A percentile compares a stretch with the other conserved stretches of the same genome.
Conservation (phyloP, 805 yeast species). For the Starmerella scarabaei region DNA sequence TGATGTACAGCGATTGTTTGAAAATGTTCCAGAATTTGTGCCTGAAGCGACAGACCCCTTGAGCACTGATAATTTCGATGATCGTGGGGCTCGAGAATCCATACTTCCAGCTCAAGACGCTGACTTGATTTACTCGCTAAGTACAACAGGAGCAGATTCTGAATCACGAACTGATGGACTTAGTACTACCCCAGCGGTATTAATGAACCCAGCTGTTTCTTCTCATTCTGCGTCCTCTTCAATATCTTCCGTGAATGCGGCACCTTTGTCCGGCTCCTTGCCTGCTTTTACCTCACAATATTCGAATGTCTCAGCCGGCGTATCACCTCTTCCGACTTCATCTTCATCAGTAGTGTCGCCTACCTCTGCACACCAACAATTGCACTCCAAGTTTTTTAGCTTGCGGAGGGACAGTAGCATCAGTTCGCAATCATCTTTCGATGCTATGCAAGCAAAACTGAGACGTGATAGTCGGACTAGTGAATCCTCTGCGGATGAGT, state of each 20-base stretch:
- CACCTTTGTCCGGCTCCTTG: background rate
- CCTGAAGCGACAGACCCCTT: slow-evolving; percentile 72
- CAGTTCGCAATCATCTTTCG: background rate
- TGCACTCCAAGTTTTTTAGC: background rate
- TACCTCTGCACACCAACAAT: background rate
- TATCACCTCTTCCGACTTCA: background rate
- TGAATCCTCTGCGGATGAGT: slow-evolving; percentile 30
- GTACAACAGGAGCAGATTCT: background rate
- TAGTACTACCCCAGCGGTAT: background rate
- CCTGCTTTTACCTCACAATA: background rate
- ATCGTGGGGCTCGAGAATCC: slow-evolving; percentile 59
- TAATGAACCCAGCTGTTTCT: no score
- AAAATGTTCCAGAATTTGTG: slow-evolving; percentile 63
- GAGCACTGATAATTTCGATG: slow-evolving; percentile 80
- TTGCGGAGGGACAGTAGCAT: background rate
- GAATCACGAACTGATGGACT: background rate
- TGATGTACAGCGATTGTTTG: slow-evolving; percentile 63
- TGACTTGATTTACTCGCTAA: slow-evolving; percentile 8
- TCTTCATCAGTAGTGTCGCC: background rate
- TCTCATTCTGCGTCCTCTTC: no score
- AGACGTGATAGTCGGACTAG: slow-evolving; percentile 11
- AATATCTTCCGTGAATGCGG: background rate
- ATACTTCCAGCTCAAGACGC: slow-evolving; percentile 13
- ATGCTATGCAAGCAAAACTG: background rate
- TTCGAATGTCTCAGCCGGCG: background rate